Evolutionary conservation across 208 protist species (phyloP), one percentile per base, ranked within the genome.

Genomic region (Phytomonas sp.): DNA sequence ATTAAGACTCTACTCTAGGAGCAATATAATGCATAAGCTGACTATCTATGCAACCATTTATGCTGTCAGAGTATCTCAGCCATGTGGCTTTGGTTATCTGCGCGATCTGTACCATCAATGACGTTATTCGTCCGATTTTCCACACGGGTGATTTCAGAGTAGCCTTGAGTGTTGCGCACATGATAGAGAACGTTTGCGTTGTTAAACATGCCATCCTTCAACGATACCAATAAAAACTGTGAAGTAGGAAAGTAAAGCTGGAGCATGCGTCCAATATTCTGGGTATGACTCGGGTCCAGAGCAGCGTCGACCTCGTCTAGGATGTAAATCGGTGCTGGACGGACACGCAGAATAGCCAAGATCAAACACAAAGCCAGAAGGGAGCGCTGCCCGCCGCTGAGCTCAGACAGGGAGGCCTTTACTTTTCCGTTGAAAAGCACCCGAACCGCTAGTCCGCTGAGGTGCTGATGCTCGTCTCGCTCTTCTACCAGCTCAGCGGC

Each of bases 281-380:
- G 96, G 32, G 99, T 99, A 87, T 99, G 98, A 32, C 86, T 97
- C 26, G 98, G 91, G 83, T 99, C 99, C 1, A 99, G 91, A 0
- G 99, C 99, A 30, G 99, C 97, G 82, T 99, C 99, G 34, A 99
- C 96, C 86, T 99, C 99, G 83, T 99, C 98, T 1, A 99, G 79
- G 77, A 99, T 99, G 87, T 99, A 99, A 68, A 99, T 91, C 1
- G 99, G 99, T 0, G 99, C 99, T 9, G 99, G 99, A 60, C 99
- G 99, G 73, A 99, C 99, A 26, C 94, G 85, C 4, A 99, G 87
- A 36, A 99, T 93, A 20, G 98, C 89, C 0, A 99, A 87, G 67
- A 99, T 98, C 23, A 99, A 88, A 53, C 98, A 99, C 13, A 99
- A 84, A 1, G 99, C 99, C 8, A 99, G 80, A 26, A 99, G 81